Conservation (phyloP, 2,329 filamentous ascomycete species). For the Cytospora leucostoma region DNA sequence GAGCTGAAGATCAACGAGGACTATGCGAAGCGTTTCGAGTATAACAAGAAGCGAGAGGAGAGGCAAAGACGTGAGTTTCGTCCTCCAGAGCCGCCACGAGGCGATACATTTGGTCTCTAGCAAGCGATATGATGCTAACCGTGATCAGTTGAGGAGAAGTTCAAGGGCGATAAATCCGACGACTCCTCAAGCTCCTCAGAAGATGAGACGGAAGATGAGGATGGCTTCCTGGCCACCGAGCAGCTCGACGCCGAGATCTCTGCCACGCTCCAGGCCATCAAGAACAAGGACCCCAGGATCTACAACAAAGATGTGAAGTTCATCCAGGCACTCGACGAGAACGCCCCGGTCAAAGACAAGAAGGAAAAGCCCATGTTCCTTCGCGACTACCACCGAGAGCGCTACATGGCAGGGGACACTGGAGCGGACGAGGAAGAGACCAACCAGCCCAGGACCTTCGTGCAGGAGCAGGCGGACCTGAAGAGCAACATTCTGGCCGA, state of each 20-base stretch:
- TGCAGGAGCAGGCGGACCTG: slow-evolving; percentile 82
- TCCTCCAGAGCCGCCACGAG: neutral
- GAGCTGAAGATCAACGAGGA: slow-evolving; percentile 85
- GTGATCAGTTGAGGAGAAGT: slow-evolving; percentile 82
- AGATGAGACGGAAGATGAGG: slow-evolving; percentile 86
- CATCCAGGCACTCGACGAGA: slow-evolving; percentile 66
- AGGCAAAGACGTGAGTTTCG: slow-evolving; percentile 61
- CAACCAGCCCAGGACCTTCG: slow-evolving; percentile 67
- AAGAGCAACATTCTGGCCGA: slow-evolving; percentile 77
- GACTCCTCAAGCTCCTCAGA: slow-evolving; percentile 65
- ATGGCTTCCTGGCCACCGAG: slow-evolving; percentile 82
- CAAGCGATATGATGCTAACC: neutral
- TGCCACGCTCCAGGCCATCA: slow-evolving; percentile 83
- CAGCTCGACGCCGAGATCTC: slow-evolving; percentile 84
- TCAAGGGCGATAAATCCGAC: slow-evolving; percentile 54
- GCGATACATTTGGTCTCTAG: neutral
- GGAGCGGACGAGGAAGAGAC: slow-evolving; percentile 55
- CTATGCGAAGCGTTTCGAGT: slow-evolving; percentile 85
- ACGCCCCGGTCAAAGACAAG: slow-evolving; percentile 48
- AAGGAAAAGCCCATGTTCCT: slow-evolving; percentile 84
- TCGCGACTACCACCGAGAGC: slow-evolving; percentile 88
- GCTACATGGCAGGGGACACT: slow-evolving; percentile 72
- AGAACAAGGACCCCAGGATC: slow-evolving; percentile 85
- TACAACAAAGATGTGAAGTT: slow-evolving; percentile 82
- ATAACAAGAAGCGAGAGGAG: slow-evolving; percentile 97